A percentile compares a stretch with the other conserved stretches of the same genome.
phyloP scores from a whole-genome alignment of 1,139 yeast genomes.

The Wickerhamomyces sp. region DNA sequence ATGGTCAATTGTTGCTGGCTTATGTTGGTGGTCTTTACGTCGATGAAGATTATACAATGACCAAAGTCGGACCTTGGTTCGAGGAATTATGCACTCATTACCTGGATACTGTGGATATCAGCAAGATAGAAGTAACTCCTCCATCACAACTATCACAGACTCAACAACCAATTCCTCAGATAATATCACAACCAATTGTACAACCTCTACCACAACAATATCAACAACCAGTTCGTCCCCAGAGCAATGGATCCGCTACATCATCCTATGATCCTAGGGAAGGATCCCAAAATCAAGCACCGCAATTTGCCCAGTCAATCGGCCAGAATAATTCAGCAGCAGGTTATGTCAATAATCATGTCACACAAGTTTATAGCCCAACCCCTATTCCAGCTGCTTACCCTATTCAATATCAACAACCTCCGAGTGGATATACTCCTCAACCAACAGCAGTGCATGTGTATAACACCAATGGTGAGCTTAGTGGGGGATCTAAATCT shows the following conservation, averaged over 20 bases:
- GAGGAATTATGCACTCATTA: neutral
- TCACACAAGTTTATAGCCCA: too few relatives aligned
- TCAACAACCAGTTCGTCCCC: too few relatives aligned
- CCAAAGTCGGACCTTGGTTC: neutral
- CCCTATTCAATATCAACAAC: neutral
- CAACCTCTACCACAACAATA: neutral
- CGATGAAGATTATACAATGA: slow-evolving; percentile 29
- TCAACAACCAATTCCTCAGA: neutral
- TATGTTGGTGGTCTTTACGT: slow-evolving; percentile 79
- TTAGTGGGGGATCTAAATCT: neutral
- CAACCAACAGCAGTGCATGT: too few relatives aligned
- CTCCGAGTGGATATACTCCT: too few relatives aligned
- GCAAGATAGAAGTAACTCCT: too few relatives aligned
- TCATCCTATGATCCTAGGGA: too few relatives aligned
- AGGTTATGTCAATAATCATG: too few relatives aligned
- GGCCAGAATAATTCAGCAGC: too few relatives aligned
- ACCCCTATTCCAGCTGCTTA: neutral
- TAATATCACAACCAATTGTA: neutral
- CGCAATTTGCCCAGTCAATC: too few relatives aligned
- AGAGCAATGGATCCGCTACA: too few relatives aligned
- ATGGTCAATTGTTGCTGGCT: slow-evolving; percentile 73
- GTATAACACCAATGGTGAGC: neutral
- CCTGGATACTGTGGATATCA: neutral
- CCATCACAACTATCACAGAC: neutral
- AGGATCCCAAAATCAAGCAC: too few relatives aligned